Percentiles rank a stretch among this genome's conserved stretches.
phyloP scores from a whole-genome alignment of 805 yeast genomes.

The Kluyveromyces nonfermentans region DNA sequence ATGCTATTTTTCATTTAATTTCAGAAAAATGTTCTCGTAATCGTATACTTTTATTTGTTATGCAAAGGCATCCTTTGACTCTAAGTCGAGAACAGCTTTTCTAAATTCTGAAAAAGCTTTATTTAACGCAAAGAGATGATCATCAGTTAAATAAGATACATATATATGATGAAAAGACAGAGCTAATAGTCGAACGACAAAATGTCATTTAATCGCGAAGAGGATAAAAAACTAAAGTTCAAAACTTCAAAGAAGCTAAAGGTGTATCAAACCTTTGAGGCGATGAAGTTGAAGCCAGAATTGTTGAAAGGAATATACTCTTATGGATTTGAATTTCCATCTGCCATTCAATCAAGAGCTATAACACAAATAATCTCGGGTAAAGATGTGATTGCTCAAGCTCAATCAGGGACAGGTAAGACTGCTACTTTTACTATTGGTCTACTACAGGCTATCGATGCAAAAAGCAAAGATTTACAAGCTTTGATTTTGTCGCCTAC shows the following conservation, averaged over 20 bases:
- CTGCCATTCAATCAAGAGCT: conserved; percentile 95
- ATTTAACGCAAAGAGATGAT: conserved; percentile 7
- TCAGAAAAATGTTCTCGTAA: background rate
- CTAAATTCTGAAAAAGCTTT: conserved; percentile 1
- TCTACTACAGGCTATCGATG: conserved; percentile 78
- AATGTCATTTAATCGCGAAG: conserved; percentile 53
- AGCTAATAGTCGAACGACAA: background rate
- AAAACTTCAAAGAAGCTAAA: conserved; percentile 47
- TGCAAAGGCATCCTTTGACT: background rate
- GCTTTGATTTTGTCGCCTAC: conserved; percentile 92
- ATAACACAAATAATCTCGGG: conserved; percentile 90
- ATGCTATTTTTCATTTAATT: background rate
- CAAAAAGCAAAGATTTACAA: conserved; percentile 65
- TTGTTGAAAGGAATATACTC: conserved; percentile 59
- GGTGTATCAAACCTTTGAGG: conserved; percentile 57
- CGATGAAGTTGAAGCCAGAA: conserved; percentile 59
- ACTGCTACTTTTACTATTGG: conserved; percentile 98
- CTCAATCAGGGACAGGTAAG: conserved; percentile 98
- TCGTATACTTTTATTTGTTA: background rate
- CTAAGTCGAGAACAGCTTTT: background rate
- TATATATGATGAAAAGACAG: conserved; percentile 7
- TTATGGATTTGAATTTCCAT: conserved; percentile 92
- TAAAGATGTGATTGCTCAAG: conserved; percentile 93
- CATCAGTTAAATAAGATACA: conserved; percentile 1
- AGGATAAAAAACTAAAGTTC: conserved; percentile 52